Evolutionary conservation across 345 rosid genomes (phyloP), one percentile per base, ranked within the genome.

Genomic region (Xanthoceras sorbifolium): DNA sequence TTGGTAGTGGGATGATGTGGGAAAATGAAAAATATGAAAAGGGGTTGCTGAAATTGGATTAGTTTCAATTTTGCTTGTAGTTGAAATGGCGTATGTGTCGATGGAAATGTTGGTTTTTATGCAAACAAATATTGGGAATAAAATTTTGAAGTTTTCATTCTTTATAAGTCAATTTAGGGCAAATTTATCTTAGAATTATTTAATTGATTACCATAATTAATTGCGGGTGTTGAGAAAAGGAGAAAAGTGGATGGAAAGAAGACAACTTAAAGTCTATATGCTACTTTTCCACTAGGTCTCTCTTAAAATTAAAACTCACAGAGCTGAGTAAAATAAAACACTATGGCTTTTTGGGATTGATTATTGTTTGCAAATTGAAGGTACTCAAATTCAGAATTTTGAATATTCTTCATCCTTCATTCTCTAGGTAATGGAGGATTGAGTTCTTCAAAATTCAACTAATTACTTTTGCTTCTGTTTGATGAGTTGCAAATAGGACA

Each of bases 21-120:
- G 72, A 46, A 18, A 40, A 55, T 42, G 54, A 73, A 40, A 26
- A 42, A 9, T 72, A 36, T 59, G 31, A 25, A 38, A 57, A 57
- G 17, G 65, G 36, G 40, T 22, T 57, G 4, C 34, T 8, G 22
- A 38, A 72, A 59, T 72, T 25, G 36, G 26, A 23, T 25, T 15
- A 4, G 52, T 36, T 57, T 15, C 9, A 0, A 22, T 42, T 48
- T 15, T 3, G 60, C 23, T 31, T 69, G 4, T 54, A 55, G 28
- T 54, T n/a, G 64, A 25, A n/a, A 70, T 3, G 54, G 76, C 25
- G 34, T 72, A 34, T 22, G 29, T 36, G 75, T 54, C 4, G 34
- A 42, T 55, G 48, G 50, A 34, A 55, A 31, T 54, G 74, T 69
- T 26, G 25, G 28, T 2, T 69, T 25, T 69, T 68, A 69, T 48